Conservation (phyloP, 805 yeast genomes). For the Saturnispora saitoi region DNA sequence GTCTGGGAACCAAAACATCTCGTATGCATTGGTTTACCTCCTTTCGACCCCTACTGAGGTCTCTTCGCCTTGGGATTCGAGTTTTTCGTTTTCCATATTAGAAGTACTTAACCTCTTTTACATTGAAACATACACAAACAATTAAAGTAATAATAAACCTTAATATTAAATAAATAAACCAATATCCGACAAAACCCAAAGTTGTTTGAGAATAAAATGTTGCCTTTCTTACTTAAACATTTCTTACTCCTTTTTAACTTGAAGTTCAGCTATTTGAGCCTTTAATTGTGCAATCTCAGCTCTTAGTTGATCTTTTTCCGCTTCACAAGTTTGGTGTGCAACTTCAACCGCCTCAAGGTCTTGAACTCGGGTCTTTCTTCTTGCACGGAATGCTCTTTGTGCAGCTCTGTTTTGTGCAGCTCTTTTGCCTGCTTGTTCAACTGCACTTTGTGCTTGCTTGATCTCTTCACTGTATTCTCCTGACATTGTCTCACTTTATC, state of each 20-base stretch:
- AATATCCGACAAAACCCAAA: not conserved
- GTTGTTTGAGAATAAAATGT: too few relatives aligned
- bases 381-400: slow-evolving; percentile 81
- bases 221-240: not conserved
- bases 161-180: not conserved
- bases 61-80: not conserved
- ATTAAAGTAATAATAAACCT: not conserved
- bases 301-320: slow-evolving; percentile 56
- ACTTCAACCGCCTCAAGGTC: slow-evolving; percentile 67
- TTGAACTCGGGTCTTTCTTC: slow-evolving; percentile 74
- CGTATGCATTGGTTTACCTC: not conserved
- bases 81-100: not conserved
- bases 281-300: slow-evolving; percentile 65
- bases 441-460: slow-evolving; percentile 4
- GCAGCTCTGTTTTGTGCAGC: slow-evolving; percentile 91
- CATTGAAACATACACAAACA: not conserved
- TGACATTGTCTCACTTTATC: not conserved
- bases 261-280: slow-evolving; percentile 63
- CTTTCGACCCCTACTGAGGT: not conserved
- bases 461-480: slow-evolving; percentile 7
- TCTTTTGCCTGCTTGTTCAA: slow-evolving; percentile 43
- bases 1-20: not conserved
- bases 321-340: slow-evolving; percentile 53
- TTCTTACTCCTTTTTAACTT: slow-evolving; percentile 33
- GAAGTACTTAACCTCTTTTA: not conserved